These are phyloP conservation scores for Warburgia ugandensis DNA, from an alignment of 164 flowering plant genomes.

Conservation along the genomic window DNA sequence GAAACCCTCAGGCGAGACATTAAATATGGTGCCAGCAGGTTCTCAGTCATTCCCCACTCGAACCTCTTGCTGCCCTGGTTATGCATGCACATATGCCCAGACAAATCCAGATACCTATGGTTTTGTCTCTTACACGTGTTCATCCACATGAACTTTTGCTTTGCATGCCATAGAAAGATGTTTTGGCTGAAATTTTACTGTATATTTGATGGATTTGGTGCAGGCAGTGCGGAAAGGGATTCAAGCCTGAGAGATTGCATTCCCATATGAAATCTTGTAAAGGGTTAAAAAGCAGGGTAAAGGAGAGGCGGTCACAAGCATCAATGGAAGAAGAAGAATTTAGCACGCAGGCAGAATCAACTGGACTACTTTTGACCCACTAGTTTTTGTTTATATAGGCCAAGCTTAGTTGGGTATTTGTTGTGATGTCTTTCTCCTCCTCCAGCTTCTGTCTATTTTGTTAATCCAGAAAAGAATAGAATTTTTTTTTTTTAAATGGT, in stretches of 20 bases:
- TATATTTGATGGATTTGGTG: neutral
- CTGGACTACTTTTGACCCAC: neutral
- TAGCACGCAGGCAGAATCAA: neutral
- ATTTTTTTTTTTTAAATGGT: too few species aligned
- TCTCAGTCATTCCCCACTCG: too few species aligned
- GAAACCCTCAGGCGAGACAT: too few species aligned
- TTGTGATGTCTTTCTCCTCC: too few species aligned
- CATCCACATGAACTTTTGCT: neutral
- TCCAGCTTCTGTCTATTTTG: too few species aligned
- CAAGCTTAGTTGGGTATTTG: too few species aligned
- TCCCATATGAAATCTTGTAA: constrained; percentile 70
- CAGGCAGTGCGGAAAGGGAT: constrained; percentile 76
- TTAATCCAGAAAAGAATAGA: too few species aligned
- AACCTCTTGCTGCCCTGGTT: too few species aligned
- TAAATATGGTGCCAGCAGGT: too few species aligned
- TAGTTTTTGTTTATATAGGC: too few species aligned
- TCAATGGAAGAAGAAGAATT: neutral
- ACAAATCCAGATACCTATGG: neutral
- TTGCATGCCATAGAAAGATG: neutral
- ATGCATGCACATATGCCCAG: too few species aligned
- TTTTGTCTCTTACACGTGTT: neutral
- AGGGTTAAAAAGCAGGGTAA: constrained; percentile 41
- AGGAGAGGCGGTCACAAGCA: neutral
- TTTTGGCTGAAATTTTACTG: neutral
- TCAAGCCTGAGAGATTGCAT: constrained; percentile 73